Evolutionary conservation across 441 rosid genomes (phyloP).

Genomic region (Mallotus repandus): DNA sequence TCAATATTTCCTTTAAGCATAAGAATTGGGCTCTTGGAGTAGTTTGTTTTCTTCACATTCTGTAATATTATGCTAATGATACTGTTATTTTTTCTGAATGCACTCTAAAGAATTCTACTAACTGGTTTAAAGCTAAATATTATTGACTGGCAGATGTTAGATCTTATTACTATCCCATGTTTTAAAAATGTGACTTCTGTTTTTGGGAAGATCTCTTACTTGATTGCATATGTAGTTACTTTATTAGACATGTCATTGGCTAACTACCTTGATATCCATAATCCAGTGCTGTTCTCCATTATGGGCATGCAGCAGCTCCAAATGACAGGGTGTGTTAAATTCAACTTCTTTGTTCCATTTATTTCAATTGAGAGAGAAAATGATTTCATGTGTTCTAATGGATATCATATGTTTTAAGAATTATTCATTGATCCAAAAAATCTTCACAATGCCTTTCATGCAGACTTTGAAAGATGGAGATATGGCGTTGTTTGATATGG

Average conservation of each 20-base stretch:
- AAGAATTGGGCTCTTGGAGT: background rate
- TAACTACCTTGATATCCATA: conserved; percentile 24
- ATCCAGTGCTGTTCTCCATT: conserved; percentile 88
- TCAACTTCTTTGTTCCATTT: background rate
- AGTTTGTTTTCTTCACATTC: background rate
- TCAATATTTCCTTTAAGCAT: background rate
- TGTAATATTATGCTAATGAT: background rate
- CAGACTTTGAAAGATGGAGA: conserved; percentile 89
- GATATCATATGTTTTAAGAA: background rate
- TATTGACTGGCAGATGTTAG: background rate
- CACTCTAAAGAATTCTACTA: background rate
- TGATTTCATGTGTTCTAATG: background rate
- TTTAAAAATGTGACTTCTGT: background rate
- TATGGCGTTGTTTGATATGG: conserved; percentile 96
- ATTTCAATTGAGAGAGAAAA: background rate
- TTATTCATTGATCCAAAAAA: background rate
- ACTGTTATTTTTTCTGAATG: conserved; percentile 4
- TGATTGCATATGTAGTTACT: background rate
- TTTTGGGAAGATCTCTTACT: background rate
- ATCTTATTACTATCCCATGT: background rate
- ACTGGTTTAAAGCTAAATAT: background rate
- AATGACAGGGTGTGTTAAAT: conserved; percentile 71
- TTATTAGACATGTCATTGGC: conserved; percentile 1
- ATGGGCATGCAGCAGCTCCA: conserved; percentile 98
- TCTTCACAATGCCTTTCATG: conserved; percentile 26